Evolutionary conservation across 768 basidiomycete genomes (phyloP).

Genomic region (Pleurotus pulmonarius): DNA sequence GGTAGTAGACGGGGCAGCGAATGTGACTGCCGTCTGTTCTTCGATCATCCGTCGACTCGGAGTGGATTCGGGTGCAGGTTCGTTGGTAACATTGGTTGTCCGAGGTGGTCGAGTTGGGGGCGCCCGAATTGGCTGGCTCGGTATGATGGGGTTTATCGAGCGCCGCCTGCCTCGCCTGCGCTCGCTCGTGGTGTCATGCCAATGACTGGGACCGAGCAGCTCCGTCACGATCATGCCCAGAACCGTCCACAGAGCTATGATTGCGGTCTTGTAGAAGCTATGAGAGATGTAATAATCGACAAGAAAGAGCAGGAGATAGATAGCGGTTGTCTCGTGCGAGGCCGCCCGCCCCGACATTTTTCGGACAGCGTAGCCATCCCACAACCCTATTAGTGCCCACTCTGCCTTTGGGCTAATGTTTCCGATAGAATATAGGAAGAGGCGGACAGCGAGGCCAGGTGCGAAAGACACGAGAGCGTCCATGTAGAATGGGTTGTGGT

Average conservation of each 20-base stretch:
- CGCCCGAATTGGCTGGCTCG: neutral
- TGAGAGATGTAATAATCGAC: conserved; percentile 3
- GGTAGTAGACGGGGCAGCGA: neutral
- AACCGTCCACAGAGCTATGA: conserved; percentile 1
- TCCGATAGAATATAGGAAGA: neutral
- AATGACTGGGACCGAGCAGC: neutral
- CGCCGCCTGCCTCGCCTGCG: neutral
- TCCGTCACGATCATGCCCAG: conserved; percentile 5
- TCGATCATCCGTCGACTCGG: neutral
- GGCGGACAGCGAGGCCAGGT: conserved; percentile 5
- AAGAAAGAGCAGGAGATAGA: neutral
- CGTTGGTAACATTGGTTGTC: neutral
- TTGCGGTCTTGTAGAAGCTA: conserved; percentile 3
- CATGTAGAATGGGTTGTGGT: neutral
- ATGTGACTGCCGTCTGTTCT: conserved; percentile 4
- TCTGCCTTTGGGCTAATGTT: conserved; percentile 4
- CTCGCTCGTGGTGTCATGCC: conserved; percentile 1
- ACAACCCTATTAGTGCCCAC: conserved; percentile 5
- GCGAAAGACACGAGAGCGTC: conserved; percentile 1
- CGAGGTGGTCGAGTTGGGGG: neutral
- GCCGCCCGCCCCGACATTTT: neutral
- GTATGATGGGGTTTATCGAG: neutral
- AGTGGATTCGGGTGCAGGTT: too few relatives aligned
- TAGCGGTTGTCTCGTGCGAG: neutral
- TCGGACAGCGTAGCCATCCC: conserved; percentile 6